A percentile compares a stretch with the other conserved stretches of the same genome.
Evolutionary conservation across 2,329 filamentous ascomycete species (phyloP).

Genomic region (Nemania sp.): DNA sequence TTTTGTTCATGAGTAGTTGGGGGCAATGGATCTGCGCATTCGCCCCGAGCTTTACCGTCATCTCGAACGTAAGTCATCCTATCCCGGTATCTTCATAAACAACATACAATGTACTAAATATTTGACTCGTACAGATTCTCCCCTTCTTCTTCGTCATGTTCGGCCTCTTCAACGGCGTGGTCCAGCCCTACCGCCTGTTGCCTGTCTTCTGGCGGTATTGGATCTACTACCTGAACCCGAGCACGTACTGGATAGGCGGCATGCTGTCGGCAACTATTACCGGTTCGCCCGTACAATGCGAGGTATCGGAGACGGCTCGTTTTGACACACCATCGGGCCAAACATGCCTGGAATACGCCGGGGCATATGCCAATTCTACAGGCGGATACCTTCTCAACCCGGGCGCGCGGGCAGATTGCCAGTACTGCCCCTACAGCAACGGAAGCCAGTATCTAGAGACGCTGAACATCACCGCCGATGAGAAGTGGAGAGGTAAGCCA

Average conservation of each 20-base stretch:
- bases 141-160: slow-evolving; percentile 88
- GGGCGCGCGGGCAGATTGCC: slow-evolving; percentile 68
- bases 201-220: slow-evolving; percentile 80
- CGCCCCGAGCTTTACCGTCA: slow-evolving; percentile 81
- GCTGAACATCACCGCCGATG: slow-evolving; percentile 60
- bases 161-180: slow-evolving; percentile 80
- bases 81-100: no score
- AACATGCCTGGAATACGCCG: slow-evolving; percentile 75
- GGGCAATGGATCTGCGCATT: slow-evolving; percentile 89
- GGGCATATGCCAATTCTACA: slow-evolving; percentile 63
- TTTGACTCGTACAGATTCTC: slow-evolving; percentile 58
- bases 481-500: slow-evolving; percentile 74
- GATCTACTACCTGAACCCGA: slow-evolving; percentile 76
- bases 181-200: slow-evolving; percentile 73
- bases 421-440: slow-evolving; percentile 74
- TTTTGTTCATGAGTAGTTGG: slow-evolving; percentile 79
- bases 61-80: slow-evolving; percentile 68
- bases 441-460: slow-evolving; percentile 72
- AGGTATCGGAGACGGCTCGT: slow-evolving; percentile 52
- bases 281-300: slow-evolving; percentile 62
- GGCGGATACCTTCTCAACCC: slow-evolving; percentile 75
- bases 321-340: slow-evolving; percentile 72
- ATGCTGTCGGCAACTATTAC: slow-evolving; percentile 73
- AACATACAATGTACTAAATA: slow-evolving; percentile 17
- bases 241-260: slow-evolving; percentile 75